Evolutionary conservation across 2,329 filamentous ascomycete genomes (phyloP), one percentile per base, ranked within the genome.

Genomic region (Fusarium ambrosium): DNA sequence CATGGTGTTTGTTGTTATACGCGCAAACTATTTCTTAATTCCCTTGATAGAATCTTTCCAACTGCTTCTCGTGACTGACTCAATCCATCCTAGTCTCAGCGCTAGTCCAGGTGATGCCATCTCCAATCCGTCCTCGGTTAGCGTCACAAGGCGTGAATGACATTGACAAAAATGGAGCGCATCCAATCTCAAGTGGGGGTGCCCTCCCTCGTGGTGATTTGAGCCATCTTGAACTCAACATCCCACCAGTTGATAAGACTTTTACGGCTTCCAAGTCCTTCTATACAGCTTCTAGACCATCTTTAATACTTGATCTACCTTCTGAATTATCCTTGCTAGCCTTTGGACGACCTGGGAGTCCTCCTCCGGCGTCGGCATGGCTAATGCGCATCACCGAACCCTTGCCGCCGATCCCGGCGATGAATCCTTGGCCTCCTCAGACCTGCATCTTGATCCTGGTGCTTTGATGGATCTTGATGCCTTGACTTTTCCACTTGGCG

Each of bases 131-230:
- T 29, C 48, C 48, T 55, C 48, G 48, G 48, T n/a, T 55, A 55
- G 48, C 27, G 48, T 34, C 48, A 55, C 48, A 55, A 55, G 48
- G 48, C 48, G 48, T 55, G 48, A 55, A 32, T 55, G 48, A 55
- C 48, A 55, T 55, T 55, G 48, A 20, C 18, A 55, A 55, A 55
- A 55, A 48, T 48, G 43, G 43, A 55, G 48, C 27, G 27, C 27
- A 55, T 32, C 48, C 10, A 29, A 32, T 51, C 48, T 53, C 16
- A 55, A 55, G 48, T 55, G 48, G 48, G 48, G 48, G 18, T 55
- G 18, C 2, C 32, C 32, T 34, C 11, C 27, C 27, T 32, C 48
- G 18, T 32, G 48, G 48, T 20, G 48, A 45, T 18, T n/a, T n/a
- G 37, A 51, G 48, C 48, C 48, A 55, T 55, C 48, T 55, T 55